These are phyloP conservation scores for Parachlorella kessleri DNA, from an alignment of 139 green algal species.

Conservation along the genomic window DNA sequence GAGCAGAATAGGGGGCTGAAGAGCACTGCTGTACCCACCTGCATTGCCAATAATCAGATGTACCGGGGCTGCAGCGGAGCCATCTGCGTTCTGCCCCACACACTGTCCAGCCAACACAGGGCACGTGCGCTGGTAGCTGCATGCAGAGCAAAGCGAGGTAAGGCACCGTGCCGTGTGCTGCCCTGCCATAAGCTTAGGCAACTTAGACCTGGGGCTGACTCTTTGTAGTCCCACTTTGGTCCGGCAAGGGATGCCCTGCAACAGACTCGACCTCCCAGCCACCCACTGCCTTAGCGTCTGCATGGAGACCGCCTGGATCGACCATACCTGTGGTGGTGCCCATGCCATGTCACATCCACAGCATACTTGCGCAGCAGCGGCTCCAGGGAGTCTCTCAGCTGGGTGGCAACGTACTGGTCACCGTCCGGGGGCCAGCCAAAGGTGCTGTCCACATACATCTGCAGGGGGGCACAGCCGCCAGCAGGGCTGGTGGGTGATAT, in stretches of 20 bases:
- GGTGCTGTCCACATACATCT: conserved; percentile 30
- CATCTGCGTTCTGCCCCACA: neutral
- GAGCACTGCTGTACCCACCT: neutral
- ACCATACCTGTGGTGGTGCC: conserved; percentile 81
- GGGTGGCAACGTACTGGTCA: conserved; percentile 25
- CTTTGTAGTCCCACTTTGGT: no score
- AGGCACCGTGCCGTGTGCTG: no score
- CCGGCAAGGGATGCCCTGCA: no score
- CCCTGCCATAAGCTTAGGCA: no score
- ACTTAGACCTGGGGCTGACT: no score
- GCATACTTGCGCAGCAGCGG: conserved; percentile 16
- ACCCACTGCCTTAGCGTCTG: no score
- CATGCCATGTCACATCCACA: conserved; percentile 67
- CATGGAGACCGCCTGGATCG: no score
- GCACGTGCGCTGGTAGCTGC: conserved; percentile 77
- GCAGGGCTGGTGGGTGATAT: neutral
- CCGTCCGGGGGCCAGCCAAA: conserved; percentile 7
- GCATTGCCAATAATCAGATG: conserved; percentile 26
- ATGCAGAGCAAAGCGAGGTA: no score
- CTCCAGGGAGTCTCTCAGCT: conserved; percentile 30
- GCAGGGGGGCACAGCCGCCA: neutral
- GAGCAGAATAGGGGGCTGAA: no score
- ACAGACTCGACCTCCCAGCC: no score
- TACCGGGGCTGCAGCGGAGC: neutral
- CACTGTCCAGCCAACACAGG: conserved; percentile 11